A percentile compares a stretch with the other conserved stretches of the same genome.
Conservation (phyloP, 257 asterid species). For the Nyctanthes arbortristis region DNA sequence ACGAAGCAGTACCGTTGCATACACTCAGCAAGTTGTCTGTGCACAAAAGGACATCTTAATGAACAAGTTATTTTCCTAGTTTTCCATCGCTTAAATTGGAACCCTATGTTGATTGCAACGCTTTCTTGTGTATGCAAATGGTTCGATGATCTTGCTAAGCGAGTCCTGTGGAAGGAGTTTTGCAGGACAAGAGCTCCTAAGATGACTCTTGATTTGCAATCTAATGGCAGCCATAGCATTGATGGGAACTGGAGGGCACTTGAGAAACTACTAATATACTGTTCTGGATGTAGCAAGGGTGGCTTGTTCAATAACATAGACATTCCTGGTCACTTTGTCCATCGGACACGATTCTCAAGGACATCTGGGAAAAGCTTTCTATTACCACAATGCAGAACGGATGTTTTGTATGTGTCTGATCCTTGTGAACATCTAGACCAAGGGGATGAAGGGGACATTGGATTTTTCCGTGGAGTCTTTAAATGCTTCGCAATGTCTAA, state of each 20-base stretch:
- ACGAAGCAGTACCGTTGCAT: conserved; percentile 89
- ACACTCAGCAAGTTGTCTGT: conserved; percentile 80
- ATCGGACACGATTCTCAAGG: conserved; percentile 86
- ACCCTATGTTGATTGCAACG: conserved; percentile 71
- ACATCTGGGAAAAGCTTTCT: conserved; percentile 96
- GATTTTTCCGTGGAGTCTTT: conserved; percentile 86
- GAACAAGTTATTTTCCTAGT: conserved; percentile 81
- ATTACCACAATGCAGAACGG: conserved; percentile 80
- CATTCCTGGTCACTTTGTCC: conserved; percentile 84
- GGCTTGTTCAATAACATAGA: conserved; percentile 67
- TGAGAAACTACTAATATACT: conserved; percentile 79
- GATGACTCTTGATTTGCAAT: conserved; percentile 88
- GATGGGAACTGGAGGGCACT: conserved; percentile 99
- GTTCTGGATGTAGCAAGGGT: conserved; percentile 77
- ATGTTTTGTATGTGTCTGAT: conserved; percentile 90
- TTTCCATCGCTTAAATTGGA: conserved; percentile 80
- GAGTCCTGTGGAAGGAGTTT: conserved; percentile 92
- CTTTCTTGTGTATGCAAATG: conserved; percentile 90
- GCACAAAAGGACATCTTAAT: conserved; percentile 84
- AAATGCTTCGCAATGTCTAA: conserved; percentile 75
- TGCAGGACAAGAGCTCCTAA: conserved; percentile 93
- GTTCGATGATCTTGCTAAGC: conserved; percentile 92
- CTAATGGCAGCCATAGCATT: conserved; percentile 80
- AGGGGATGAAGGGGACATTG: conserved; percentile 95
- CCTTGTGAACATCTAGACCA: conserved; percentile 98